Evolutionary conservation across 108 stramenopile genomes (phyloP), one percentile per base, ranked within the genome.

Genomic region (Chaetoceros muelleri): DNA sequence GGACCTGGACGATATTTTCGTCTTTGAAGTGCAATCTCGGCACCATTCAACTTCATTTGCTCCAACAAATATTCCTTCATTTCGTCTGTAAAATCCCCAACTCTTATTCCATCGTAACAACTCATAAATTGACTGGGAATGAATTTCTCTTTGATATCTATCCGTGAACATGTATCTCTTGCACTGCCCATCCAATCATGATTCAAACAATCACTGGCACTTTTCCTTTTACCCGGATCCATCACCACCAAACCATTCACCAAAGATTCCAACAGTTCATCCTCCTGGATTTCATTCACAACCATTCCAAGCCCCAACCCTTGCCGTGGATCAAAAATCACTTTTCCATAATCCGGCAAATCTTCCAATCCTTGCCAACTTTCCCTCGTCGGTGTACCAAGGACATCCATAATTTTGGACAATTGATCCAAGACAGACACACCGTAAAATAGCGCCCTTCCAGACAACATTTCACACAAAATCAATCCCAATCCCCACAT

Each of bases 401-500:
- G 62, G 0, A 67, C 46, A 46, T 58, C 22, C 50, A 79, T 87
- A 16, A 84, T 78, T 8, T 72, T 58, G 16, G 65, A 58, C 2
- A 91, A 54, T 54, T 91, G 89, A 59, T 81, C 89, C 48, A 91
- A 51, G 8, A 73, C 81, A 62, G 70, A 82, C 23, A 58, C 55
- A 18, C 84, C 85, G 22, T 62, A 69, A 55, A 79, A 81, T 1
- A 91, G 44, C 19, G 79, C 65, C 20, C 71, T 59, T 26, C 82
- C 78, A 19, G 63, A 40, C 7, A 86, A 59, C 27, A 73, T 47
- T 31, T 87, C 83, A 0, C 67, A 67, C 20, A 87, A 40, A 5
- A 85, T 63, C 20, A 78, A 54, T 46, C 85, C 89, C 26, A 75
- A 76, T 24, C 79, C 72, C 64, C 67, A 91, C 60, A 86, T 69